Percentiles rank a stretch among this genome's conserved stretches.
Evolutionary conservation across 805 yeast species (phyloP).

Genomic region (Metschnikowia lochheadii): DNA sequence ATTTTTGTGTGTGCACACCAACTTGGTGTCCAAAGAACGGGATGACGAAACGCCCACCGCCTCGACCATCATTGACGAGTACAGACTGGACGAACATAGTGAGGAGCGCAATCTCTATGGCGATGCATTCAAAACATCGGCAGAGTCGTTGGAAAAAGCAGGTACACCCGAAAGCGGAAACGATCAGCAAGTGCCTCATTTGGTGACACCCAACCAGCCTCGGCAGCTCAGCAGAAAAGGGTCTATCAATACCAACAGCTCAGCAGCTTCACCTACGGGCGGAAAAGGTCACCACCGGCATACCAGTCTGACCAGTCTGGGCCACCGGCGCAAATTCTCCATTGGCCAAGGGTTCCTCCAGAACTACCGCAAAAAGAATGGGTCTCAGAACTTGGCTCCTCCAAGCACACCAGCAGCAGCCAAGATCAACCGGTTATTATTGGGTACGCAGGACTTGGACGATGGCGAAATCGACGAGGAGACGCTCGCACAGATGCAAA

Average conservation of each 20-base stretch:
- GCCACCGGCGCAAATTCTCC: constrained; percentile 60
- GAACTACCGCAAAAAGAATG: constrained; percentile 46
- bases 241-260: constrained; percentile 30
- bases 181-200: constrained; percentile 10
- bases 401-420: constrained; percentile 58
- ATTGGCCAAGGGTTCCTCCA: constrained; percentile 55
- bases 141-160: constrained; percentile 22
- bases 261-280: constrained; percentile 9
- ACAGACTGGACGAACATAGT: constrained; percentile 18
- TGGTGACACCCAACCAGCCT: constrained; percentile 14
- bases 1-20: constrained; percentile 68
- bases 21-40: constrained; percentile 25
- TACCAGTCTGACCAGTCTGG: constrained; percentile 32
- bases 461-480: constrained; percentile 29
- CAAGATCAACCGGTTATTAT: constrained; percentile 27
- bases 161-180: constrained; percentile 26
- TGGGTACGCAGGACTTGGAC: constrained; percentile 26
- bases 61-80: constrained; percentile 17
- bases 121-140: constrained; percentile 37
- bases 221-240: constrained; percentile 36
- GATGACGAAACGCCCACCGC: constrained; percentile 17
- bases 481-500: constrained; percentile 23
- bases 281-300: constrained; percentile 36
- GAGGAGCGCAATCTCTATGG: constrained; percentile 37
- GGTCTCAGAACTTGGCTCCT: constrained; percentile 38